These are phyloP conservation scores for Leptodermis oblonga DNA, from an alignment of 257 asterid genomes.

Conservation along the genomic window DNA sequence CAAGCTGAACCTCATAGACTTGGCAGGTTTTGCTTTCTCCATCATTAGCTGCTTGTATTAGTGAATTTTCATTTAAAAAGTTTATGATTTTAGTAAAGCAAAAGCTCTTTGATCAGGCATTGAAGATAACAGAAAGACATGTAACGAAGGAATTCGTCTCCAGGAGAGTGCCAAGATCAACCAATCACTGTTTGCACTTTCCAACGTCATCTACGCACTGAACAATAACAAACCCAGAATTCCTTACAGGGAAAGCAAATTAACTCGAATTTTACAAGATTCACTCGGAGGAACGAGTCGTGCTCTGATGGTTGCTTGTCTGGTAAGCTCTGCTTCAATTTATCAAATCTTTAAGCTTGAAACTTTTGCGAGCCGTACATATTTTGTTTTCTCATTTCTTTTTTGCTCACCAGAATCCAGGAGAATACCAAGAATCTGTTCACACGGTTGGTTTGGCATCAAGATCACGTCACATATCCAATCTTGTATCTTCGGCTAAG, in stretches of 20 bases:
- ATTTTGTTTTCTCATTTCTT: neutral
- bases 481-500: conserved; percentile 41
- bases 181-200: conserved; percentile 81
- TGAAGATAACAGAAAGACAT: conserved; percentile 76
- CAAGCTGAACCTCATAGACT: conserved; percentile 84
- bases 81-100: neutral
- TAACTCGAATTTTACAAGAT: conserved; percentile 91
- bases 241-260: conserved; percentile 88
- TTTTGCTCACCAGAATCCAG: conserved; percentile 59
- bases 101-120: conserved; percentile 44
- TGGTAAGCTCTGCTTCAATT: conserved; percentile 43
- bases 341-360: conserved; percentile 1
- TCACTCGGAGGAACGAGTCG: conserved; percentile 91
- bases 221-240: conserved; percentile 56
- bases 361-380: neutral
- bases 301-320: conserved; percentile 85
- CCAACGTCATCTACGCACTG: conserved; percentile 82
- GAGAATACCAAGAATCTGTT: conserved; percentile 87
- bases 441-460: conserved; percentile 91
- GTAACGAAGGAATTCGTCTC: conserved; percentile 83
- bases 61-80: neutral
- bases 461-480: conserved; percentile 73
- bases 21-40: conserved; percentile 62
- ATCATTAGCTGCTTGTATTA: neutral
- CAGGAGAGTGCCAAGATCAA: conserved; percentile 91